A percentile compares a stretch with the other conserved stretches of the same genome.
These are phyloP conservation scores for Draba incana DNA, from an alignment of 345 rosid species.

Conservation along the genomic window DNA sequence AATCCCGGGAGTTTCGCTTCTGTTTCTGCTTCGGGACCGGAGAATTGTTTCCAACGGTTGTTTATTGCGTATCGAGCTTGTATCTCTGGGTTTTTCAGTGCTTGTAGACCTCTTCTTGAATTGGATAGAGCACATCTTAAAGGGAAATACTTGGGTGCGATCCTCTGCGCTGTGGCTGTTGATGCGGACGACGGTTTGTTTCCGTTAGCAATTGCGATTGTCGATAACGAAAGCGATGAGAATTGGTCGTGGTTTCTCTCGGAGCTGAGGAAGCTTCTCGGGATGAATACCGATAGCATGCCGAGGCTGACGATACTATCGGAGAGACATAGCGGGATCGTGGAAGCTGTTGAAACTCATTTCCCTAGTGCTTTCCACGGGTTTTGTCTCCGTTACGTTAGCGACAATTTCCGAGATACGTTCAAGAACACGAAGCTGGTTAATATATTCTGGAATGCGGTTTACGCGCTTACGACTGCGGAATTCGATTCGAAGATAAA, in stretches of 20 bases:
- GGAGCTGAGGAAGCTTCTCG: constrained; percentile 91
- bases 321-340: constrained; percentile 80
- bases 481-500: constrained; percentile 80
- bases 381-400: constrained; percentile 85
- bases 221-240: constrained; percentile 80
- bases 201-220: constrained; percentile 89
- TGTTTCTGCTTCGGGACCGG: constrained; percentile 77
- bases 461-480: constrained; percentile 82
- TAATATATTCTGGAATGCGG: constrained; percentile 95
- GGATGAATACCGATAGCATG: constrained; percentile 91
- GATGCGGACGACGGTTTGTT: constrained; percentile 89
- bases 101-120: constrained; percentile 95
- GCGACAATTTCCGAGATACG: constrained; percentile 91
- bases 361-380: constrained; percentile 95
- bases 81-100: constrained; percentile 89
- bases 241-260: constrained; percentile 99
- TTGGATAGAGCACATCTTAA: constrained; percentile 87
- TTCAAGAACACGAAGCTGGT: constrained; percentile 91
- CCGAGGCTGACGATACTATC: constrained; percentile 97
- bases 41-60: constrained; percentile 94
- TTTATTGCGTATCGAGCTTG: constrained; percentile 85
- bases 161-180: constrained; percentile 92
- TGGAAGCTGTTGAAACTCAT: constrained; percentile 96
- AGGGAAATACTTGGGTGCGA: constrained; percentile 87
- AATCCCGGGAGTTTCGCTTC: constrained; percentile 96